Conservation (phyloP, 305 asterid genomes). For the Fraxinus albicans region DNA sequence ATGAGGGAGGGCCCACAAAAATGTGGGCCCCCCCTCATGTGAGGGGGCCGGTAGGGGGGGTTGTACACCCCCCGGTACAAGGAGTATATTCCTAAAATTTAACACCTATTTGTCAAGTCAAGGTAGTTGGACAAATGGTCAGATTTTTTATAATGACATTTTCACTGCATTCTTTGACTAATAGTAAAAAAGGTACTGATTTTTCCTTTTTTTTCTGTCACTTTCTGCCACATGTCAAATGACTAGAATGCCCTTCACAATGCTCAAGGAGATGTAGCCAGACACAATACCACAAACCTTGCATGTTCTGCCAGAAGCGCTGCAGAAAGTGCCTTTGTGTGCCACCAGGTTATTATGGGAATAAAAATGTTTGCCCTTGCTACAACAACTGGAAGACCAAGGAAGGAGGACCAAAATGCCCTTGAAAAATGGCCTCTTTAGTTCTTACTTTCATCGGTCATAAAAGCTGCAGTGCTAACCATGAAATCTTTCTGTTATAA, state of each 20-base stretch:
- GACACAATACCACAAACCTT: too few species aligned
- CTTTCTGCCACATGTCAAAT: too few species aligned
- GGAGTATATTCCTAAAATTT: too few species aligned
- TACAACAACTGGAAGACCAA: constrained; percentile 22
- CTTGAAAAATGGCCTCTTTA: constrained; percentile 1
- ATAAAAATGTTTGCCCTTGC: constrained; percentile 16
- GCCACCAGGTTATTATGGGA: constrained; percentile 19
- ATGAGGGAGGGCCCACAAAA: too few species aligned
- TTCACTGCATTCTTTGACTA: constrained; percentile 23
- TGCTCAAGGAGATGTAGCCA: too few species aligned
- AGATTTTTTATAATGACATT: neutral
- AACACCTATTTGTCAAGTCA: neutral
- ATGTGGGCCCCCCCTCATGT: too few species aligned
- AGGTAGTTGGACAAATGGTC: constrained; percentile 1
- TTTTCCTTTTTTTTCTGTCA: neutral
- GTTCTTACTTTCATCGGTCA: too few species aligned
- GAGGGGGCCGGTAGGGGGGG: too few species aligned
- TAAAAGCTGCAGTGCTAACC: constrained; percentile 12
- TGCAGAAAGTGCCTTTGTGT: constrained; percentile 18
- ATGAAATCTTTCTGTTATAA: neutral
- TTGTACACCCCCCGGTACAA: too few species aligned
- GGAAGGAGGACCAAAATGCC: constrained; percentile 24
- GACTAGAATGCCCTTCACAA: too few species aligned
- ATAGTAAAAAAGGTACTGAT: constrained; percentile 17
- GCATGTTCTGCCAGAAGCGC: constrained; percentile 14